Evolutionary conservation across 306 rosid genomes (phyloP).

Genomic region (Prunus salicina): DNA sequence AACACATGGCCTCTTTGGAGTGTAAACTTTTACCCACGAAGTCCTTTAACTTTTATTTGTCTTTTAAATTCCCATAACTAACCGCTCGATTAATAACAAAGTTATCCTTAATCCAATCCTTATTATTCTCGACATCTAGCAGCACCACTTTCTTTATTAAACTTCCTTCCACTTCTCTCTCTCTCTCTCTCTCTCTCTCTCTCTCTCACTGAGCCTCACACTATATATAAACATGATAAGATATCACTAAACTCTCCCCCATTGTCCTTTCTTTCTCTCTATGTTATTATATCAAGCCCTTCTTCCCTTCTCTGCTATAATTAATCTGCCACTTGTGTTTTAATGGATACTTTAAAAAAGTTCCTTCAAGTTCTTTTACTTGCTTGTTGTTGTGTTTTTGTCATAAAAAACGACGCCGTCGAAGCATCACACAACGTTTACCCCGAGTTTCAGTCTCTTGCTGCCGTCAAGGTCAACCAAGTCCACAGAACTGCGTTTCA

Average conservation of each 20-base stretch:
- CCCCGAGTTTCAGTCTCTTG: slow-evolving; percentile 41
- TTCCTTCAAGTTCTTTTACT: slow-evolving; percentile 3
- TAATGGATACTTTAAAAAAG: not conserved
- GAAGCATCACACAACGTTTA: slow-evolving; percentile 46
- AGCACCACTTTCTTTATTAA: not conserved
- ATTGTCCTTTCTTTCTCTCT: no score
- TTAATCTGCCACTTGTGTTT: not conserved
- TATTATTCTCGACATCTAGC: not conserved
- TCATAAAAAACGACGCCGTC: slow-evolving; percentile 29
- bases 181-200: not conserved
- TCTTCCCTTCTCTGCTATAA: no score
- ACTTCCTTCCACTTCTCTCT: not conserved
- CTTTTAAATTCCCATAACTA: not conserved
- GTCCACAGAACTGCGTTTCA: slow-evolving; percentile 65
- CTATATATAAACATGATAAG: not conserved
- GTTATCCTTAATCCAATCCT: not conserved
- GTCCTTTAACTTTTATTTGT: no score
- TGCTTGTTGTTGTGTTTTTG: slow-evolving; percentile 23
- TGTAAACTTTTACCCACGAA: no score
- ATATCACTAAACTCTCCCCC: not conserved
- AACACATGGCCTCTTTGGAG: no score
- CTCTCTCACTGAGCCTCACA: not conserved
- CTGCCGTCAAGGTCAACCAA: slow-evolving; percentile 15
- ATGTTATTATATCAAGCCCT: no score
- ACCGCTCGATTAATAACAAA: not conserved